These are phyloP conservation scores for Eimeria acervulina DNA, from an alignment of 169 alveolate genomes.

Conservation along the genomic window DNA sequence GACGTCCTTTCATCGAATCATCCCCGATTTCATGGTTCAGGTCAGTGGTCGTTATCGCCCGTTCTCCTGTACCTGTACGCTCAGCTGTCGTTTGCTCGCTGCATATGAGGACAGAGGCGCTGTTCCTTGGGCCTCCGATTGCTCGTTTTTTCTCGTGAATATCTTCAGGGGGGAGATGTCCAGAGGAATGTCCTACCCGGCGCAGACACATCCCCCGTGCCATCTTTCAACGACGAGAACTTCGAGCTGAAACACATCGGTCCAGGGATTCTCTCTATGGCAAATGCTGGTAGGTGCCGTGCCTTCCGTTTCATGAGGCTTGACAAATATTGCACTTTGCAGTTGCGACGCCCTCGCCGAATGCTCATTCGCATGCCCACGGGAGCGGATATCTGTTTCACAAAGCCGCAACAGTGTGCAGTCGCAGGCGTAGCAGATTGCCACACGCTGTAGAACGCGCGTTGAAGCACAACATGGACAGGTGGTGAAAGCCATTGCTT, in stretches of 20 bases:
- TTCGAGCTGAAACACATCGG: conserved; percentile 94
- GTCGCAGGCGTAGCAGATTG: no score
- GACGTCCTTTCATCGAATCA: conserved; percentile 95
- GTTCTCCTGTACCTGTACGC: neutral
- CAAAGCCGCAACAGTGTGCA: no score
- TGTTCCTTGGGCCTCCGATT: neutral
- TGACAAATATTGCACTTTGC: no score
- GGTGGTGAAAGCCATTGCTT: no score
- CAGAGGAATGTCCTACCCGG: conserved; percentile 94
- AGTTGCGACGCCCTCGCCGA: no score
- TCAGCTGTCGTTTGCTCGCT: neutral
- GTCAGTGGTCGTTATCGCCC: neutral
- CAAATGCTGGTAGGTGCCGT: conserved; percentile 95
- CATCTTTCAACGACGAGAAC: conserved; percentile 96
- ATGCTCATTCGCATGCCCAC: no score
- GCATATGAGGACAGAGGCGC: neutral
- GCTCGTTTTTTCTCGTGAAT: neutral
- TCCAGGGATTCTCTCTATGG: conserved; percentile 97
- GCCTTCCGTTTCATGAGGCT: neutral
- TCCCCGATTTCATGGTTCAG: conserved; percentile 94
- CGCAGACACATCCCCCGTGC: conserved; percentile 94
- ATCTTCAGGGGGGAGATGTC: conserved; percentile 97
- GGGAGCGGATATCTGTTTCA: no score
- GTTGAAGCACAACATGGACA: no score
- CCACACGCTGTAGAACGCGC: no score